phyloP scores from a whole-genome alignment of 306 rosid species.

The Fragaria iinumae region DNA sequence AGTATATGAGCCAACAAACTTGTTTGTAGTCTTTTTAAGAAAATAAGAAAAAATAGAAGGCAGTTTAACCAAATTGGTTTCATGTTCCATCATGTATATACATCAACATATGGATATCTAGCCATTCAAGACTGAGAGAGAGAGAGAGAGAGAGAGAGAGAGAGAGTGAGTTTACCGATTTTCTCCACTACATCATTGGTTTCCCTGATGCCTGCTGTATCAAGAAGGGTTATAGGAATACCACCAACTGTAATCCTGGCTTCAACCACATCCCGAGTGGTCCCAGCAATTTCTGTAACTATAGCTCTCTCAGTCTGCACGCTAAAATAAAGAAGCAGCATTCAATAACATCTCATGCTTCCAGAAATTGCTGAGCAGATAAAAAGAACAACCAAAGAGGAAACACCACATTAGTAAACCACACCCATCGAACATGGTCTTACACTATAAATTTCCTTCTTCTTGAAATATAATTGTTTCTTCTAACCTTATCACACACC shows the following conservation, averaged over 20 bases:
- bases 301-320: slow-evolving; percentile 99
- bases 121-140: slow-evolving; percentile 1
- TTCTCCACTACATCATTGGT: slow-evolving; percentile 91
- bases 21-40: neutral
- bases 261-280: slow-evolving; percentile 95
- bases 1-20: neutral
- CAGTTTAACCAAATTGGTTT: neutral
- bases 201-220: slow-evolving; percentile 96
- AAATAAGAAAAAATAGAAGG: too few relatives aligned
- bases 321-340: slow-evolving; percentile 54
- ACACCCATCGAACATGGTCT: neutral
- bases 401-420: neutral
- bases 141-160: neutral
- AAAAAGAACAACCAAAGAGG: neutral
- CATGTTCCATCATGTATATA: neutral
- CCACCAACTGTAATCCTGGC: slow-evolving; percentile 74
- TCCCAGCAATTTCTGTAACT: slow-evolving; percentile 97
- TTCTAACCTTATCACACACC: too few relatives aligned
- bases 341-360: slow-evolving; percentile 41
- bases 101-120: neutral
- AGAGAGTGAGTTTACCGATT: slow-evolving; percentile 57
- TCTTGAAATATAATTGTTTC: neutral
- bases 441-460: neutral
- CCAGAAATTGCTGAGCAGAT: neutral
- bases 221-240: slow-evolving; percentile 91